Evolutionary conservation across 73 alveolate genomes (phyloP).

Genomic region (Tetrahymena elliotti): DNA sequence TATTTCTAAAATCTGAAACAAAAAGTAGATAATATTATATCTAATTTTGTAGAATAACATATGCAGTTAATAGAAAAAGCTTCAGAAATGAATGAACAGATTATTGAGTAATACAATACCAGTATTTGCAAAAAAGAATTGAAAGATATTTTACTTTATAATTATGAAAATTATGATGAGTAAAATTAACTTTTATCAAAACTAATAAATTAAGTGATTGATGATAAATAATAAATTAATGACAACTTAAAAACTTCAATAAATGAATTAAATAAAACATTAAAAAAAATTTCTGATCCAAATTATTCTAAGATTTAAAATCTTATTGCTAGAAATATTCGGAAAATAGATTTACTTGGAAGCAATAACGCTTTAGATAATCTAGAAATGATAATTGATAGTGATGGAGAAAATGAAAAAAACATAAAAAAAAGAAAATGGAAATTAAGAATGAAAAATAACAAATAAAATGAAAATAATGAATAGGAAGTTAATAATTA

Average conservation of each 20-base stretch:
- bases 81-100: neutral
- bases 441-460: no score
- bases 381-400: no score
- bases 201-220: neutral
- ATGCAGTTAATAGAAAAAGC: neutral
- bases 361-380: neutral
- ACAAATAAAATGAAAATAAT: no score
- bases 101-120: neutral
- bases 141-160: neutral
- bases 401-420: neutral
- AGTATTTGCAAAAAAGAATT: neutral
- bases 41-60: neutral
- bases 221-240: no score
- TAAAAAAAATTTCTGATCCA: neutral
- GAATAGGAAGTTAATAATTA: neutral
- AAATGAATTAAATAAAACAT: neutral
- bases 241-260: neutral
- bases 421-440: no score
- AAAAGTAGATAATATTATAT: neutral
- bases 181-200: neutral
- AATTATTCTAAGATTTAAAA: neutral
- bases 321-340: neutral
- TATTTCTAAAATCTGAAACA: neutral
- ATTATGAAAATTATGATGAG: neutral
- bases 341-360: neutral